These are phyloP conservation scores for Cornus florida DNA, from an alignment of 148 eudicot genomes.

Conservation along the genomic window DNA sequence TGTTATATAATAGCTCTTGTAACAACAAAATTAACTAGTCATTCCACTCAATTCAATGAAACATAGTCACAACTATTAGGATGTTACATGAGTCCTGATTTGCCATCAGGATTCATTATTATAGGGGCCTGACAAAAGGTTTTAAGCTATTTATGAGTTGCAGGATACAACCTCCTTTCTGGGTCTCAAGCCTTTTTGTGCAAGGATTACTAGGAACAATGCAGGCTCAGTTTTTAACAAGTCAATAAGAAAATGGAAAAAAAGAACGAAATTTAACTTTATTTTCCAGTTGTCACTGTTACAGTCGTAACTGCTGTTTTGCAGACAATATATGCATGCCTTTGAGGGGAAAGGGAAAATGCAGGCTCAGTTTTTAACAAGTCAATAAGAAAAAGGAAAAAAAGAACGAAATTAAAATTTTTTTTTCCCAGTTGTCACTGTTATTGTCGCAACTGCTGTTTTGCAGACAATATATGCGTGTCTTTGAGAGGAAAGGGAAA, in stretches of 20 bases:
- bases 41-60: too few relatives aligned
- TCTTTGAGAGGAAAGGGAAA: background rate
- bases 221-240: background rate
- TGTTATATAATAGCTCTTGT: background rate
- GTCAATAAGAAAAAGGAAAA: background rate
- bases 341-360: background rate
- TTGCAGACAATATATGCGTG: background rate
- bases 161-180: background rate
- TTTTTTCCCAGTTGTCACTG: background rate
- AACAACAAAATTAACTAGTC: too few relatives aligned
- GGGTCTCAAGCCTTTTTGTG: background rate
- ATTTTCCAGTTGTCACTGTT: background rate
- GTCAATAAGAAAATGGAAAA: background rate
- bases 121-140: too few relatives aligned
- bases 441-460: background rate
- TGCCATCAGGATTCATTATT: too few relatives aligned
- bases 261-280: too few relatives aligned
- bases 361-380: too few relatives aligned
- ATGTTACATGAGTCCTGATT: too few relatives aligned
- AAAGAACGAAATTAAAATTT: too few relatives aligned
- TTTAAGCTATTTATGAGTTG: background rate
- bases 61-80: too few relatives aligned
- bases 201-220: background rate
- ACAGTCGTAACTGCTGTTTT: background rate
- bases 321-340: background rate